Base-by-base conservation (phyloP, 2,329 filamentous ascomycete species). In the Aspergillus floridensis region DNA sequence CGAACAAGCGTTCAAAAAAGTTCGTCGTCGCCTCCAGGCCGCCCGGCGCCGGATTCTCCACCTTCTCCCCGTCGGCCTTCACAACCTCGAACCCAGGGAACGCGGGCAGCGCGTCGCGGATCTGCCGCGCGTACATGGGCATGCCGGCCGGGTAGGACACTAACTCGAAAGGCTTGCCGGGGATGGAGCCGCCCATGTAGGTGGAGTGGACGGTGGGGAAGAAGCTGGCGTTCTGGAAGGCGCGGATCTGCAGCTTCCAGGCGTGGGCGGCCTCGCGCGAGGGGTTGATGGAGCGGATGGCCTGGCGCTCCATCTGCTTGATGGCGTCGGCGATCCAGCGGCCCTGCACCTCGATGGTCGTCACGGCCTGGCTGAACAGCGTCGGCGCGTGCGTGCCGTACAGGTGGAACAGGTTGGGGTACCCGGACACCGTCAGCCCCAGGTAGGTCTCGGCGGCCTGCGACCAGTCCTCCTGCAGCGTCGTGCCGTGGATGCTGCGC, bases 341-440 rank as follows among this genome's bases (percentile, higher is more conserved):
- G 2, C 83, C 84, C 64, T 88, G 85, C 1, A 84, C 67, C 60
- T 86, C 82, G 6, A 82, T 79, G 1, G 76, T 79, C 0, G 80
- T 79, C 0, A 85, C 85, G 0, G 84, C 85, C 64, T 87, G 88
- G 66, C 77, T 71, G 8, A 86, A 73, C 0, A 83, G 77, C 0
- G 83, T 86, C 0, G 84, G 85, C 0, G 76, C 82, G 22, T 87
- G 84, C 0, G 80, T 74, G 0, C 84, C 84, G 66, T 86, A 86
- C 54, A 83, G 66, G 59, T 80, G 79, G 72, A 83, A 81, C 72
- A 82, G 75, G 57, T 84, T 83, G 0, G 80, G 79, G 62, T 80
- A 81, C 4, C 74, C 74, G 7, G 72, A 63, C n/a, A 78, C 72
- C 0, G 76, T 74, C 8, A 78, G 73, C 1, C 81, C 81, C 1